Evolutionary conservation across 2,329 filamentous ascomycete genomes (phyloP), one percentile per base, ranked within the genome.

Genomic region (Verticillium longisporum): DNA sequence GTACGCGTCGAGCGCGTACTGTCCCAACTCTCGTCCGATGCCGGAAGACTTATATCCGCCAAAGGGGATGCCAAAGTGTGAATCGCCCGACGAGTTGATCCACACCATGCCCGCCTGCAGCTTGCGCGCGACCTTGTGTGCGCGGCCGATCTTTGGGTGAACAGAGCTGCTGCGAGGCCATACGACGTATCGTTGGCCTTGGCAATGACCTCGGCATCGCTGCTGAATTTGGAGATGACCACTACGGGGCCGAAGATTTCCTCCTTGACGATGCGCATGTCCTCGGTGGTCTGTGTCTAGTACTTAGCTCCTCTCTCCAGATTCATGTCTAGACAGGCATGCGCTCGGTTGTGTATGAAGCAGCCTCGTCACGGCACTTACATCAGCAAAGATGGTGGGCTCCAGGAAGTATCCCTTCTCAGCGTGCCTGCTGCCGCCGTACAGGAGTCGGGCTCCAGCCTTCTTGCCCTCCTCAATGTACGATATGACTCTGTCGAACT

Each of bases 381-480:
- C 68, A 21, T 70, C 69, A 10, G 64, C 62, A 15, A 70, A 55
- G 31, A 71, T 53, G 13, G 64, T 66, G 4, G 68, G 66, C 4
- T 62, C 9, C 4, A 68, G 13, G 55, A 66, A 72, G 26, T 69
- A 70, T 0, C 71, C 71, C 53, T 68, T 65, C 32, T 64, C 64
- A 0, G 14, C 37, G 6, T 34, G 36, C 37, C 33, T 37, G 14
- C n/a, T 26, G 31, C 85, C 86, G 37, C 86, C 86, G 2, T 79
- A 75, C 15, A 80, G 74, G 2, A 90, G 77, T 1, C 76, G 85
- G 0, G 86, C 84, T 18, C 86, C 87, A 66, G 86, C 83, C 7
- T 78, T 78, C 70, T 88, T 88, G 7, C 87, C 87, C 38, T 78
- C 68, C 61, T 89, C 81, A 54, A 91, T 85, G 71, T 88, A 91